Evolutionary conservation across 2,329 filamentous ascomycete genomes (phyloP).

Genomic region (Exophiala alcalophila): DNA sequence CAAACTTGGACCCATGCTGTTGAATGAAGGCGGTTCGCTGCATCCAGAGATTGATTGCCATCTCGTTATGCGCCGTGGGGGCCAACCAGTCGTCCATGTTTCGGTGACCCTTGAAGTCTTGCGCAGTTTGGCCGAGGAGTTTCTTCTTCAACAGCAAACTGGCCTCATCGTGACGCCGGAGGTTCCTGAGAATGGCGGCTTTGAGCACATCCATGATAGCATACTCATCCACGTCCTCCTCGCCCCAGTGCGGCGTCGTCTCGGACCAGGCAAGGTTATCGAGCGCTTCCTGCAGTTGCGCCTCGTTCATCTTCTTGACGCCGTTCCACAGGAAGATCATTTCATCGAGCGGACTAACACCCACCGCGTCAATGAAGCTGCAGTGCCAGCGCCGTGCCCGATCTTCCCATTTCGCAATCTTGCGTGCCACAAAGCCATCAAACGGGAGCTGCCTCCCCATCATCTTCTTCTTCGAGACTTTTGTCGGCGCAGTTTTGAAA

Average conservation of each 20-base stretch:
- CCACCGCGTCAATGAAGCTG: slow-evolving; percentile 74
- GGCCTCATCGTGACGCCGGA: slow-evolving; percentile 63
- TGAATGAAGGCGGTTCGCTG: slow-evolving; percentile 49
- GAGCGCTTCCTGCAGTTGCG: slow-evolving; percentile 63
- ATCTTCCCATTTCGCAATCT: slow-evolving; percentile 83
- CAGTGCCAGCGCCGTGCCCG: slow-evolving; percentile 65
- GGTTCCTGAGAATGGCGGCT: slow-evolving; percentile 62
- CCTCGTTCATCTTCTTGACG: slow-evolving; percentile 69
- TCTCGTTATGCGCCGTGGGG: slow-evolving; percentile 81
- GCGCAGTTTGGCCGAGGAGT: slow-evolving; percentile 55
- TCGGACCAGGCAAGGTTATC: slow-evolving; percentile 64
- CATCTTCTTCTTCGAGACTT: slow-evolving; percentile 82
- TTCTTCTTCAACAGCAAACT: slow-evolving; percentile 59
- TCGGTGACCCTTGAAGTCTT: slow-evolving; percentile 50
- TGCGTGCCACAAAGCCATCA: slow-evolving; percentile 78
- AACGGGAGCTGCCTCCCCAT: slow-evolving; percentile 88
- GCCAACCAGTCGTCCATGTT: slow-evolving; percentile 58
- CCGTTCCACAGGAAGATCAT: slow-evolving; percentile 96
- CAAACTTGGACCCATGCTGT: slow-evolving; percentile 33
- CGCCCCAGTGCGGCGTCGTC: slow-evolving; percentile 46
- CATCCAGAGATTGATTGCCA: slow-evolving; percentile 76
- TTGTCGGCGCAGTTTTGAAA: slow-evolving; percentile 66
- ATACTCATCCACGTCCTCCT: slow-evolving; percentile 57
- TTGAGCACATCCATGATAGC: slow-evolving; percentile 66
- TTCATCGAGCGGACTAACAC: slow-evolving; percentile 76